These are phyloP conservation scores for Clonostachys chloroleuca DNA, from an alignment of 2,329 filamentous ascomycete genomes.

Conservation along the genomic window DNA sequence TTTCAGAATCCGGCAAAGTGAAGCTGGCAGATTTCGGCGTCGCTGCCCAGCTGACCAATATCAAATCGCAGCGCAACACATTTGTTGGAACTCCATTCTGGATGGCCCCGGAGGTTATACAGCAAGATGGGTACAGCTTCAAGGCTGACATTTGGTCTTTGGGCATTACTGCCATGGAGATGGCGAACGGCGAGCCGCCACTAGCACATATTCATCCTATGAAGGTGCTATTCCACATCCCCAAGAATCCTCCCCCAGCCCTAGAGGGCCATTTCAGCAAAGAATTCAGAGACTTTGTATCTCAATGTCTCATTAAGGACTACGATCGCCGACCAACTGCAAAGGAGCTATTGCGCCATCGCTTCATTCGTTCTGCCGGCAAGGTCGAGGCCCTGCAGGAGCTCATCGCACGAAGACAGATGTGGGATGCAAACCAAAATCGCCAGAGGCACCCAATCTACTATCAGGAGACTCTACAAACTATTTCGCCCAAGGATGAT, in stretches of 20 bases:
- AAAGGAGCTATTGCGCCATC: constrained; percentile 81
- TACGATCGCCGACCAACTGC: constrained; percentile 79
- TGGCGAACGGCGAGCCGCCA: constrained; percentile 86
- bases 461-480: constrained; percentile 88
- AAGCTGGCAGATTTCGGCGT: constrained; percentile 98
- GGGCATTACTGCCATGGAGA: constrained; percentile 86
- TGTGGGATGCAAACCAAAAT: constrained; percentile 72
- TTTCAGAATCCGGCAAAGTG: constrained; percentile 86
- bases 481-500: constrained; percentile 61
- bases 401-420: constrained; percentile 76
- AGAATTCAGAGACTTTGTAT: constrained; percentile 92
- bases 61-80: constrained; percentile 95
- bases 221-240: constrained; percentile 90
- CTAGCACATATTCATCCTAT: constrained; percentile 83
- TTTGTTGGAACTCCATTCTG: constrained; percentile 97
- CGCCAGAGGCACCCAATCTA: constrained; percentile 71
- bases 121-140: constrained; percentile 78
- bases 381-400: constrained; percentile 87
- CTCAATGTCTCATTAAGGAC: constrained; percentile 88
- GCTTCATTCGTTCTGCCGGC: constrained; percentile 82
- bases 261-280: constrained; percentile 83
- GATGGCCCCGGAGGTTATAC: constrained; percentile 95
- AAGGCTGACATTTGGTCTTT: constrained; percentile 93
- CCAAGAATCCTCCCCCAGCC: constrained; percentile 79
- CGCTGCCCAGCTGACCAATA: constrained; percentile 92